Evolutionary conservation across 1,284 basidiomycete species (phyloP).

Genomic region (Apiotrichum sp.): DNA sequence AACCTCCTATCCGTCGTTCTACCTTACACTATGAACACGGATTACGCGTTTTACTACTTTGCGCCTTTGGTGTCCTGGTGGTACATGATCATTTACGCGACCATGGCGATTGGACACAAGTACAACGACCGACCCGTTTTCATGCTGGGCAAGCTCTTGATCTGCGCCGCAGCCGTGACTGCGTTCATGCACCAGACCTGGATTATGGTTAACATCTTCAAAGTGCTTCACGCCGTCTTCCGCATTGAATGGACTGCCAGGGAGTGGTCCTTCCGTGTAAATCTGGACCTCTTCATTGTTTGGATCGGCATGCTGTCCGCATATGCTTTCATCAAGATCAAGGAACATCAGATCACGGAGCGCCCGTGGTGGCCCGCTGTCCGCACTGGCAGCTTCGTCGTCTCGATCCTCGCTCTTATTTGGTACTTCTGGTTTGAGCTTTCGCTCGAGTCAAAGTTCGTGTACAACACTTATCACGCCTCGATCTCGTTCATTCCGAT

Average conservation of each 20-base stretch:
- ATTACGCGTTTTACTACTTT: conserved; percentile 85
- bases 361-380: conserved; percentile 59
- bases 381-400: conserved; percentile 51
- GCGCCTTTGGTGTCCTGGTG: conserved; percentile 62
- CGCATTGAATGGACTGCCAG: conserved; percentile 72
- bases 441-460: conserved; percentile 65
- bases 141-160: conserved; percentile 62
- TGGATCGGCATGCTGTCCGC: conserved; percentile 78
- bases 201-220: conserved; percentile 61
- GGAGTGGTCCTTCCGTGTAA: conserved; percentile 82
- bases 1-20: conserved; percentile 75
- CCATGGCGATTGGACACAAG: conserved; percentile 63
- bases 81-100: conserved; percentile 75
- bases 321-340: conserved; percentile 65
- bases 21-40: conserved; percentile 81
- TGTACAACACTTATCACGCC: conserved; percentile 78
- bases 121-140: conserved; percentile 66
- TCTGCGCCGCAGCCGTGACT: conserved; percentile 60
- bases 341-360: conserved; percentile 65
- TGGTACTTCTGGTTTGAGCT: conserved; percentile 83
- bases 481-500: conserved; percentile 76
- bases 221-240: conserved; percentile 59
- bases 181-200: conserved; percentile 61
- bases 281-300: conserved; percentile 78
- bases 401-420: conserved; percentile 55